These are phyloP conservation scores for Alloteropsis semialata DNA, from an alignment of 176 grass and related monocot species.

Conservation along the genomic window DNA sequence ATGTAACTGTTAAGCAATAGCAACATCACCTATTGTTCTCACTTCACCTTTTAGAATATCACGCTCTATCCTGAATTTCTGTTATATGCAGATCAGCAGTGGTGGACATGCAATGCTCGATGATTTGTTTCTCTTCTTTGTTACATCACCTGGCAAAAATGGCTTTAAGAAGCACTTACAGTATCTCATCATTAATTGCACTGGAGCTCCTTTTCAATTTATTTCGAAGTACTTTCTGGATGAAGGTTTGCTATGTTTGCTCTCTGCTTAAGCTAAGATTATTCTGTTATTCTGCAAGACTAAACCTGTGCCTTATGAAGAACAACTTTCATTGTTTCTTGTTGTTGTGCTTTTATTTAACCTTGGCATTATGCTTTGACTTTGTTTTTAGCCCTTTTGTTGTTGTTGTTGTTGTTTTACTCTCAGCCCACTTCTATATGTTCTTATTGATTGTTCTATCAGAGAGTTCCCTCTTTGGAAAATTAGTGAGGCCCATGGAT, in stretches of 20 bases:
- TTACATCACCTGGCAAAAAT: conserved; percentile 53
- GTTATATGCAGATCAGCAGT: conserved; percentile 43
- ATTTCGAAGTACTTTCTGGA: conserved; percentile 82
- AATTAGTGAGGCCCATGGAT: not conserved
- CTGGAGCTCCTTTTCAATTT: conserved; percentile 65
- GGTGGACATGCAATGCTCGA: conserved; percentile 37
- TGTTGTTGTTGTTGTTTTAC: conserved; percentile 6
- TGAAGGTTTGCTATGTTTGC: conserved; percentile 62
- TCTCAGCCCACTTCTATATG: not conserved
- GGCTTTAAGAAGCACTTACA: conserved; percentile 71
- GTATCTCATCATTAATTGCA: conserved; percentile 74
- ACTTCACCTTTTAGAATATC: conserved; percentile 9
- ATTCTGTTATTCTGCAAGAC: conserved; percentile 9
- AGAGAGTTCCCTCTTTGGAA: not conserved
- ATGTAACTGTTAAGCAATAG: conserved; percentile 41
- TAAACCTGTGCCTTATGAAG: not conserved
- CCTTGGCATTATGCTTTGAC: not conserved
- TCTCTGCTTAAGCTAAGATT: conserved; percentile 13
- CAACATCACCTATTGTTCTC: not conserved
- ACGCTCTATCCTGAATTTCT: conserved; percentile 24
- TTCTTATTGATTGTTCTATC: not conserved
- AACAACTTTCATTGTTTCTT: not conserved
- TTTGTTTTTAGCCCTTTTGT: too few relatives aligned
- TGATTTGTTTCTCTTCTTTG: conserved; percentile 80
- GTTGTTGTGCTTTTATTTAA: not conserved